Evolutionary conservation across 352 stramenopile species (phyloP).

Genomic region (Globisporangium uncinulatum): DNA sequence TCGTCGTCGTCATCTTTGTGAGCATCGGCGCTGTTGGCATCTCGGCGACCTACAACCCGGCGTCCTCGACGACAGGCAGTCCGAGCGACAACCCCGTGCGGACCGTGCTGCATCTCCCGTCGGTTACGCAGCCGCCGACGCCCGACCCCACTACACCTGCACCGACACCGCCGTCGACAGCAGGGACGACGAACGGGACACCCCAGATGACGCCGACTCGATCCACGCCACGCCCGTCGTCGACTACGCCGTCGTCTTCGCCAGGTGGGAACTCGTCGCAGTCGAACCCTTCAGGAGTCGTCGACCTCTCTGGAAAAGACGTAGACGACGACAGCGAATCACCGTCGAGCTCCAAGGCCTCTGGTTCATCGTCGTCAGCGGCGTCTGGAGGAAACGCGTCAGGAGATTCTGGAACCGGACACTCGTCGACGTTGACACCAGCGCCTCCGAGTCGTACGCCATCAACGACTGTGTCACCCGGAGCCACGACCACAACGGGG

Average conservation of each 20-base stretch:
- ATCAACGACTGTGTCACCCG: not conserved
- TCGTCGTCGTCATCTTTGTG: constrained; percentile 11
- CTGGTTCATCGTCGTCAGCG: not conserved
- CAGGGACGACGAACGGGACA: not conserved
- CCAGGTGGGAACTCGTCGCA: constrained; percentile 2
- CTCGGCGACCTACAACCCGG: constrained; percentile 1
- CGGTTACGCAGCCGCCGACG: not conserved
- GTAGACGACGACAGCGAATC: not conserved
- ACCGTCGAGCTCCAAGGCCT: constrained; percentile 2
- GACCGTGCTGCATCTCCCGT: constrained; percentile 1
- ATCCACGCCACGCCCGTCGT: not conserved
- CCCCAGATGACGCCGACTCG: constrained; percentile 5
- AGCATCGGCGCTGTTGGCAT: constrained; percentile 10
- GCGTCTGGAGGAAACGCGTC: not conserved
- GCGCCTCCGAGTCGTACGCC: not conserved
- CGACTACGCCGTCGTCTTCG: not conserved
- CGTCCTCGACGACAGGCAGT: not conserved
- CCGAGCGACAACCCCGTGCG: constrained; percentile 7
- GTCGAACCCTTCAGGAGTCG: not conserved
- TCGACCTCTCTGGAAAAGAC: constrained; percentile 2
- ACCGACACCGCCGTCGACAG: constrained; percentile 2
- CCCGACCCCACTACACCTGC: not conserved
- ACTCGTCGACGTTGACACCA: not conserved
- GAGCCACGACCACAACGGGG: no score
- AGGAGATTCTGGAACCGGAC: not conserved